These are phyloP conservation scores for Jaltomata sinuosa DNA, from an alignment of 257 asterid genomes.

Conservation along the genomic window DNA sequence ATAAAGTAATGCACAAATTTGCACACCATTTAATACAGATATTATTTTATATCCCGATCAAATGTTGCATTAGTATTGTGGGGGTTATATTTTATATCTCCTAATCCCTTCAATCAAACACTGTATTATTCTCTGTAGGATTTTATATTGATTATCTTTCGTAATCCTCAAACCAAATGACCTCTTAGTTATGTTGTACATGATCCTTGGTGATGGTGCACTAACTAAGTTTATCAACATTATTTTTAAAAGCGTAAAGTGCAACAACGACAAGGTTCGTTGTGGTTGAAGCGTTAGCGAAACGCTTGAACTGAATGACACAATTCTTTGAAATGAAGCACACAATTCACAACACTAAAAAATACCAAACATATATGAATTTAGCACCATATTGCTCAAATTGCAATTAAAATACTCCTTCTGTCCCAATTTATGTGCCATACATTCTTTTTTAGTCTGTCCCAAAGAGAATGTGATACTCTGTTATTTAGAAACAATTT, in stretches of 20 bases:
- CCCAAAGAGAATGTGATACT: too few species aligned
- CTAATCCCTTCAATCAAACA: background rate
- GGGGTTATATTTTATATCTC: background rate
- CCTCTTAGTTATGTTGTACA: background rate
- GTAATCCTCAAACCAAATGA: background rate
- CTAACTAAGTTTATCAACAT: background rate
- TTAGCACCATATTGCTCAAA: background rate
- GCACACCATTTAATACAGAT: background rate
- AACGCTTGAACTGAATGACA: background rate
- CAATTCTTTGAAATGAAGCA: background rate
- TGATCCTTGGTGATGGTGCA: background rate
- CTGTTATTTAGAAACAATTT: too few species aligned
- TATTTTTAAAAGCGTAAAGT: background rate
- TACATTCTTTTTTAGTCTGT: too few species aligned
- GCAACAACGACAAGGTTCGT: background rate
- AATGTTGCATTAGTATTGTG: background rate
- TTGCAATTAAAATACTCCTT: background rate
- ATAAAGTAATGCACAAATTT: background rate
- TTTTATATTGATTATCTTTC: background rate
- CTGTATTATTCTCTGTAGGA: background rate
- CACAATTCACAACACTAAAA: background rate
- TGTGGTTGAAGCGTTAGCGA: background rate
- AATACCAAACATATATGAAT: background rate
- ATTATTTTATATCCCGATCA: background rate
- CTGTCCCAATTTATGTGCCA: background rate